Evolutionary conservation across 2,329 filamentous ascomycete genomes (phyloP).

Genomic region (Fusarium chuoi): DNA sequence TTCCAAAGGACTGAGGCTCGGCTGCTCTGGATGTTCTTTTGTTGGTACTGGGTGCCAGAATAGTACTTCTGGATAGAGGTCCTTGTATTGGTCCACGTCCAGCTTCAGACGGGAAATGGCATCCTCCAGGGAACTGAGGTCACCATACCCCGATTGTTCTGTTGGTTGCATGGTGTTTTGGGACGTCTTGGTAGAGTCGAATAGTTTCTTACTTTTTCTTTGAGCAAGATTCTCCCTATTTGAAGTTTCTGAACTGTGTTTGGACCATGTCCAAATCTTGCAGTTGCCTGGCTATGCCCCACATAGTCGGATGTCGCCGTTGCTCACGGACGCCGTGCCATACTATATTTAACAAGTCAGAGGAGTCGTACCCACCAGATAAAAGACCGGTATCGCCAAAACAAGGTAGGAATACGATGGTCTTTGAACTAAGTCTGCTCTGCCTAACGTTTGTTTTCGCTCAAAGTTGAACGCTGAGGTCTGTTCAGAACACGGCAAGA

Average conservation of each 20-base stretch:
- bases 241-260: neutral
- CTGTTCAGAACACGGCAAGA: accelerated
- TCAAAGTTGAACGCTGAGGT: accelerated
- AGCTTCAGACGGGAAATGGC: neutral
- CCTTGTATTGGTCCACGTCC: neutral
- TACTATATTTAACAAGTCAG: neutral
- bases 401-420: neutral
- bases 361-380: neutral
- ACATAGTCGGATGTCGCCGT: neutral
- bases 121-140: neutral
- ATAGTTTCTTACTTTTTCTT: neutral
- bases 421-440: too few relatives aligned
- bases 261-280: neutral
- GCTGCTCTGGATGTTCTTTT: neutral
- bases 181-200: too few relatives aligned
- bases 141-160: too few relatives aligned
- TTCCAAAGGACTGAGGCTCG: neutral
- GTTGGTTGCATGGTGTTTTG: neutral
- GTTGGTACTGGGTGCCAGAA: neutral
- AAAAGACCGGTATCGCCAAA: neutral
- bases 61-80: neutral
- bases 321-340: neutral
- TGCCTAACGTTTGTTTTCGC: neutral
- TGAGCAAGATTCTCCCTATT: neutral
- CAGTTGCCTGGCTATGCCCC: neutral